Evolutionary conservation across 2,329 filamentous ascomycete genomes (phyloP), one percentile per base, ranked within the genome.

Genomic region (Pseudogymnoascus sp.): DNA sequence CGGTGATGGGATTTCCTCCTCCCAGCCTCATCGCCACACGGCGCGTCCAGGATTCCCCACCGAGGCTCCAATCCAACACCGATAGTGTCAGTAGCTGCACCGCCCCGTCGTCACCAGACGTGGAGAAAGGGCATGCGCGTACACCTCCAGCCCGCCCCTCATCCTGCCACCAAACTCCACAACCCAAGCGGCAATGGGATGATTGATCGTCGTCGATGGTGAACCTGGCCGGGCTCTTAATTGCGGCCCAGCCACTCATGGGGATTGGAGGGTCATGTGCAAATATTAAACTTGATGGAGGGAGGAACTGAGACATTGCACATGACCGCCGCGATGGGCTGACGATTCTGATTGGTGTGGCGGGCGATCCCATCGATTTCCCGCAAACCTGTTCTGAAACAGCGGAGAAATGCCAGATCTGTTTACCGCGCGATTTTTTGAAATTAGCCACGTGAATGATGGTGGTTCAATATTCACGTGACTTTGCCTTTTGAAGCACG

Each of bases 371-470:
- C 47, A 31, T 53, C 47, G 26, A 26, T 31, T 31, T 53, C 26
- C 26, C 47, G 26, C n/a, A 53, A 53, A 53, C 47, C 47, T 53
- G 47, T 53, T 53, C 47, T 53, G 47, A 53, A 31, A 53, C 47
- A 53, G n/a, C 47, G 26, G 47, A 31, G 26, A 31, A 53, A 53
- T 53, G 26, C n/a, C 5, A 19, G 47, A 31, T 13, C 15, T 53
- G 15, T n/a, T 28, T 26, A 31, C 47, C 47, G 47, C 26, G 44
- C 28, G 44, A 50, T 26, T 50, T 50, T 19, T 5, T 26, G 4
- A 2, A 17, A 11, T 13, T 11, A 5, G 17, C 21, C 38, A 42
- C 38, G 17, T 42, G 38, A 19, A 2, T 2, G 26, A 28, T 8
- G 2, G 9, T 28, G 4, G 26, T 28, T 28, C 7, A 2, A 2